phyloP scores from a whole-genome alignment of 352 stramenopile species.

The Phytophthora ohioensis region DNA sequence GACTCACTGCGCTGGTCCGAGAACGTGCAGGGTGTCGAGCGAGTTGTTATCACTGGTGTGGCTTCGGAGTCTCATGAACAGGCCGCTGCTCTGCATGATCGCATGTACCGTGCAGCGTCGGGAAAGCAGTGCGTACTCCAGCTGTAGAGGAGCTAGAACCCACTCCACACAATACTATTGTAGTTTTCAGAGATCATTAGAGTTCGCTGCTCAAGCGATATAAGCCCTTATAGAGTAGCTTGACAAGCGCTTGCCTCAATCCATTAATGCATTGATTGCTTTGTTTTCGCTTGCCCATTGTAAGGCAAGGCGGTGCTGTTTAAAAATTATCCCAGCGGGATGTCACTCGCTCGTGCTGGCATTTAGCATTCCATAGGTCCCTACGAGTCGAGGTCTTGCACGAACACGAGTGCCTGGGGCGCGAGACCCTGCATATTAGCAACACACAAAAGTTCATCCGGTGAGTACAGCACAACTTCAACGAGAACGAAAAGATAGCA shows the following conservation, averaged over 20 bases:
- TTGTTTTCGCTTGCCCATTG: not conserved
- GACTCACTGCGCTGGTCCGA: constrained; percentile 88
- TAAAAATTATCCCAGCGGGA: constrained; percentile 24
- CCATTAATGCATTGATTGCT: not conserved
- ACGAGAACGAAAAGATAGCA: not conserved
- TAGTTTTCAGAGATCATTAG: constrained; percentile 34
- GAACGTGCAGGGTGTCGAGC: constrained; percentile 70
- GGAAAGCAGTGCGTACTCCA: constrained; percentile 70
- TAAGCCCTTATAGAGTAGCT: constrained; percentile 29
- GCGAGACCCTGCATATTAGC: constrained; percentile 58
- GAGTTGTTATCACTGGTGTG: constrained; percentile 77
- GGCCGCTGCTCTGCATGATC: constrained; percentile 79
- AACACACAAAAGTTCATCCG: not conserved
- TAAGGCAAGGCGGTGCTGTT: not conserved
- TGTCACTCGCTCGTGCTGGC: constrained; percentile 17
- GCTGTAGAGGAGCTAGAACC: constrained; percentile 37
- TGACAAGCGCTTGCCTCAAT: constrained; percentile 12
- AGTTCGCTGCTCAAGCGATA: constrained; percentile 1
- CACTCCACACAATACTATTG: constrained; percentile 10
- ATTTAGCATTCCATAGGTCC: constrained; percentile 20
- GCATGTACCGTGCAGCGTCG: constrained; percentile 85
- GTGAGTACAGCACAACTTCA: constrained; percentile 8
- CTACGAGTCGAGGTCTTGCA: constrained; percentile 88
- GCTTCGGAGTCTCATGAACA: constrained; percentile 65
- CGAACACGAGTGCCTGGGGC: constrained; percentile 80